A percentile compares a stretch with the other conserved stretches of the same genome.
phyloP scores from a whole-genome alignment of 805 yeast species.

The Phaffomyces thermotolerans region DNA sequence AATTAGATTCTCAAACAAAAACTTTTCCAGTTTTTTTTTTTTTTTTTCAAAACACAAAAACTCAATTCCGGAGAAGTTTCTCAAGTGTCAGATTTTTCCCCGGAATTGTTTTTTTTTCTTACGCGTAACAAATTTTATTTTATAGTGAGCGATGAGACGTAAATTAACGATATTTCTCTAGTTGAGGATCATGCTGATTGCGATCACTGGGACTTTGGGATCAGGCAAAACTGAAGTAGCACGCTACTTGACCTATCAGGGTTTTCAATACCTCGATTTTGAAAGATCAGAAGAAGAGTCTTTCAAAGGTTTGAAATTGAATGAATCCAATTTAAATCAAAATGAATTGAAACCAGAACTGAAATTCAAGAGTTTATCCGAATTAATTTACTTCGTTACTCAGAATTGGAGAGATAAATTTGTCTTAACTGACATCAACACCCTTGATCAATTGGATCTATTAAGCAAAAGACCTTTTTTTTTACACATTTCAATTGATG shows the following conservation, averaged over 20 bases:
- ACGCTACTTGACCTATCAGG: conserved; percentile 46
- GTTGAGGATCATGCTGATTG: conserved; percentile 49
- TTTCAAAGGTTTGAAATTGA: conserved; percentile 13
- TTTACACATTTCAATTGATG: conserved; percentile 70
- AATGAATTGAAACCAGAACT: conserved; percentile 17
- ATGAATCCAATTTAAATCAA: conserved; percentile 8
- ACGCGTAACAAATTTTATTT: too few relatives aligned
- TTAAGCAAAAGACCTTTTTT: conserved; percentile 74
- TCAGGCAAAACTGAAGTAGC: conserved; percentile 65
- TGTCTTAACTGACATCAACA: conserved; percentile 48
- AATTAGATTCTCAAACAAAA: not conserved
- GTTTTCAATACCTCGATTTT: conserved; percentile 35
- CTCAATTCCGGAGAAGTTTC: too few relatives aligned
- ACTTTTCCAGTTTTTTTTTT: not conserved
- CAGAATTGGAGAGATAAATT: conserved; percentile 54
- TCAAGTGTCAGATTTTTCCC: too few relatives aligned
- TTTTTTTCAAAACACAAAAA: not conserved
- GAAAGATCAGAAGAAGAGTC: conserved; percentile 4
- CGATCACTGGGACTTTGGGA: conserved; percentile 61
- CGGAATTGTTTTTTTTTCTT: too few relatives aligned
- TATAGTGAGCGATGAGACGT: too few relatives aligned
- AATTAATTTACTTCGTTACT: conserved; percentile 56
- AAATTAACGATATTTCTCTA: too few relatives aligned
- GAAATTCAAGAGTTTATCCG: conserved; percentile 34
- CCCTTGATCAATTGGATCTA: conserved; percentile 34